Conservation (phyloP, 1,139 yeast species). For the Debaryomycetaceae sp. region DNA sequence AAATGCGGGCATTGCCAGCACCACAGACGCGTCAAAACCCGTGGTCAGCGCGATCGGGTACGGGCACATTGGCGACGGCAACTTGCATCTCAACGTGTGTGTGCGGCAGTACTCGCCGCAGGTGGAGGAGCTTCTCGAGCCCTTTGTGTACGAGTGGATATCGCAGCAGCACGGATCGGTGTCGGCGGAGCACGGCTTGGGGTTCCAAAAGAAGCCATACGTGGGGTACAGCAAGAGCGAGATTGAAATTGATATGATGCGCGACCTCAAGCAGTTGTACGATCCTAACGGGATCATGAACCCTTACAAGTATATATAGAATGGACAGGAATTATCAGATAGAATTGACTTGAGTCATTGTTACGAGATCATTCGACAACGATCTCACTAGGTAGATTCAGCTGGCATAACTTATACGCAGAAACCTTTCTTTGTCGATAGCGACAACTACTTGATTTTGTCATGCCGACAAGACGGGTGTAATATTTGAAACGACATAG, state of each 20-base stretch:
- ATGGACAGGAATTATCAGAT: too few species aligned
- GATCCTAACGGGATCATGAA: slow-evolving; percentile 88
- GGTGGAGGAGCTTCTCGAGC: slow-evolving; percentile 74
- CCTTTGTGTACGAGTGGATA: slow-evolving; percentile 90
- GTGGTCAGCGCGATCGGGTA: slow-evolving; percentile 86
- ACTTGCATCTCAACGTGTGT: slow-evolving; percentile 82
- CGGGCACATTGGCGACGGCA: slow-evolving; percentile 96
- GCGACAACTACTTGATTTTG: too few species aligned
- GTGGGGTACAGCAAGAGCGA: slow-evolving; percentile 73
- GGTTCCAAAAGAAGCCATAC: slow-evolving; percentile 89
- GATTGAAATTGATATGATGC: slow-evolving; percentile 60
- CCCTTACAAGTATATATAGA: slow-evolving; percentile 74
- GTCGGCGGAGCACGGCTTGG: slow-evolving; percentile 95
- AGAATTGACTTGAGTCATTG: too few species aligned
- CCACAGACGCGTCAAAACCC: slow-evolving; percentile 56
- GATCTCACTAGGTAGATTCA: too few species aligned
- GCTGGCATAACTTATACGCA: too few species aligned
- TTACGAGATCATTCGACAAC: too few species aligned
- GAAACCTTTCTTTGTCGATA: too few species aligned
- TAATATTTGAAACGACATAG: too few species aligned
- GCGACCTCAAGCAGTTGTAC: slow-evolving; percentile 61
- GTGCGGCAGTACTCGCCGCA: slow-evolving; percentile 72
- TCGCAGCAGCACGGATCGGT: slow-evolving; percentile 67
- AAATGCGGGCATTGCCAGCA: slow-evolving; percentile 50
- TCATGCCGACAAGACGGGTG: too few species aligned